phyloP scores from a whole-genome alignment of 495 filamentous ascomycete species.

The Daldinia grandis region DNA sequence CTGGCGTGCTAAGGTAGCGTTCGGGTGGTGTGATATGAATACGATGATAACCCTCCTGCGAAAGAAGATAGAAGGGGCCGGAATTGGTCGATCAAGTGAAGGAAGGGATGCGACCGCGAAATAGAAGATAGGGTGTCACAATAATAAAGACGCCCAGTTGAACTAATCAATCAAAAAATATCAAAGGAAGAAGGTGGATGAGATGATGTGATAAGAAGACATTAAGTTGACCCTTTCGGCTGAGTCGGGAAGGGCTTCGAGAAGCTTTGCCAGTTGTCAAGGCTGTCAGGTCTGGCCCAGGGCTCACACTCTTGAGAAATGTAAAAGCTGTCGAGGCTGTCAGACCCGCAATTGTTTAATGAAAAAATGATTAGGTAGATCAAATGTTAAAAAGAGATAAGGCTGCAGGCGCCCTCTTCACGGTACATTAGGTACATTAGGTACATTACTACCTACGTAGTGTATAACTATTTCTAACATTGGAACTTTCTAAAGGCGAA shows the following conservation, averaged over 20 bases:
- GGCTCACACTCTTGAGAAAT: constrained; percentile 12
- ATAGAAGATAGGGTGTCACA: constrained; percentile 4
- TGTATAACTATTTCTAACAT: neutral
- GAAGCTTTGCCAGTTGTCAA: constrained; percentile 22
- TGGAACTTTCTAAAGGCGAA: neutral
- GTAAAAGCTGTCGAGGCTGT: constrained; percentile 32
- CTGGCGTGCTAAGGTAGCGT: constrained; percentile 12
- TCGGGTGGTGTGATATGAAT: constrained; percentile 17
- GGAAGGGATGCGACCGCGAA: constrained; percentile 26
- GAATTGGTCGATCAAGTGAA: constrained; percentile 10
- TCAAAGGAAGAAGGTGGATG: constrained; percentile 11
- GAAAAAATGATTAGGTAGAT: neutral
- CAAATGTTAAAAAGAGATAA: constrained; percentile 20
- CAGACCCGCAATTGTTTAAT: constrained; percentile 22
- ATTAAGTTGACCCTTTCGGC: constrained; percentile 20
- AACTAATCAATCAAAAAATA: constrained; percentile 4
- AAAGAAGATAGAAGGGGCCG: constrained; percentile 11
- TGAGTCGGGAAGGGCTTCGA: constrained; percentile 35
- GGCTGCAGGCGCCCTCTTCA: constrained; percentile 23
- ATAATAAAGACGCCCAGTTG: constrained; percentile 23
- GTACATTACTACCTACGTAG: neutral
- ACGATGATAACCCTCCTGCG: constrained; percentile 21
- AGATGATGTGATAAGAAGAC: constrained; percentile 28
- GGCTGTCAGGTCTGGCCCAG: constrained; percentile 3
- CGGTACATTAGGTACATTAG: constrained; percentile 3